Evolutionary conservation across 495 filamentous ascomycete species (phyloP).

Genomic region (Aspergillus cristatus): DNA sequence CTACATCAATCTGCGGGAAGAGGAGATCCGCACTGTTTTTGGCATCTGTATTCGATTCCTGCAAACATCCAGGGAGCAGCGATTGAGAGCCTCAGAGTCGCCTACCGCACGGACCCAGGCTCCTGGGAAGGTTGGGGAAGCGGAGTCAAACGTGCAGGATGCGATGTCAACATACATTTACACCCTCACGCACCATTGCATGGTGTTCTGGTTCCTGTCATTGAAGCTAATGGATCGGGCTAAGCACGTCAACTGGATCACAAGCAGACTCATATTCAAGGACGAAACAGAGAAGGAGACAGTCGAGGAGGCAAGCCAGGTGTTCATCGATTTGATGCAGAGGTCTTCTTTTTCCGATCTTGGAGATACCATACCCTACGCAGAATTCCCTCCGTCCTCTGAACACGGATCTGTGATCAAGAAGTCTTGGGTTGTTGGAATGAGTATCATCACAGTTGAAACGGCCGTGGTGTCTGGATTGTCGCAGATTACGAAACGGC

Average conservation of each 20-base stretch:
- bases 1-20: slow-evolving; percentile 76
- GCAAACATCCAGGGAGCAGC: slow-evolving; percentile 57
- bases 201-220: slow-evolving; percentile 93
- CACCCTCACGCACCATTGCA: slow-evolving; percentile 85
- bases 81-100: slow-evolving; percentile 30
- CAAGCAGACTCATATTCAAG: slow-evolving; percentile 67
- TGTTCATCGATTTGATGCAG: slow-evolving; percentile 95
- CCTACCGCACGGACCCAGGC: slow-evolving; percentile 18
- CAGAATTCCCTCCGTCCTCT: slow-evolving; percentile 51
- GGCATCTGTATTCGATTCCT: slow-evolving; percentile 90
- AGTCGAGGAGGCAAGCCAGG: slow-evolving; percentile 85
- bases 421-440: slow-evolving; percentile 78
- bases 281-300: slow-evolving; percentile 64
- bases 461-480: slow-evolving; percentile 65
- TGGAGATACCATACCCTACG: slow-evolving; percentile 43
- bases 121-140: slow-evolving; percentile 24
- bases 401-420: slow-evolving; percentile 58
- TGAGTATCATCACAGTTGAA: slow-evolving; percentile 80
- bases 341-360: slow-evolving; percentile 79
- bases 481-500: slow-evolving; percentile 71
- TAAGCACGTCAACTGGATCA: slow-evolving; percentile 83
- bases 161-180: slow-evolving; percentile 72
- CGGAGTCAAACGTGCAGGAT: slow-evolving; percentile 26
- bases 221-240: slow-evolving; percentile 74
- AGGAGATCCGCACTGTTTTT: slow-evolving; percentile 86